phyloP scores from a whole-genome alignment of 1,139 yeast species.

The Yamadazyma diddensiae region DNA sequence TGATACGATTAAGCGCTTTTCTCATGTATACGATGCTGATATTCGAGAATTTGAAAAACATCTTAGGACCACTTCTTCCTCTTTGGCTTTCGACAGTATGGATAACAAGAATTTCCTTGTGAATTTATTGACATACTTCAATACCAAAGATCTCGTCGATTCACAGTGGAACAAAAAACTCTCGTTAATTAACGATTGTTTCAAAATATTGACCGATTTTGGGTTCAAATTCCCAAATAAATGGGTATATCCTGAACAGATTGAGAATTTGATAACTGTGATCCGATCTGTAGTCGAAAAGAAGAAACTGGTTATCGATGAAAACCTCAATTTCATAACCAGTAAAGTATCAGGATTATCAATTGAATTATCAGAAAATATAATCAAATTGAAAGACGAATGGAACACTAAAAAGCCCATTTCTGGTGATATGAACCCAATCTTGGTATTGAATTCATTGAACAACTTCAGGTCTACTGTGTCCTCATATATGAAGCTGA shows the following conservation, averaged over 20 bases:
- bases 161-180: slow-evolving; percentile 27
- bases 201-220: slow-evolving; percentile 30
- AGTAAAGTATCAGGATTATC: slow-evolving; percentile 44
- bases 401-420: slow-evolving; percentile 39
- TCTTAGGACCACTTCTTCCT: slow-evolving; percentile 2
- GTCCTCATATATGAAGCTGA: slow-evolving; percentile 18
- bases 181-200: slow-evolving; percentile 35
- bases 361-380: slow-evolving; percentile 32
- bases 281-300: slow-evolving; percentile 40
- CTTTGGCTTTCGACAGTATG: slow-evolving; percentile 12
- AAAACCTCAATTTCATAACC: slow-evolving; percentile 40
- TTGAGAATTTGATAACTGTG: slow-evolving; percentile 50
- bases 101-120: slow-evolving; percentile 10
- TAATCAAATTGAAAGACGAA: slow-evolving; percentile 21
- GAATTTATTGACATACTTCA: slow-evolving; percentile 11
- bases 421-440: slow-evolving; percentile 39
- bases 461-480: slow-evolving; percentile 35
- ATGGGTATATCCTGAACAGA: slow-evolving; percentile 66
- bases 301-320: slow-evolving; percentile 38
- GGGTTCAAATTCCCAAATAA: slow-evolving; percentile 41
- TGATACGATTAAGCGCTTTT: slow-evolving; percentile 42
- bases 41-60: slow-evolving; percentile 6
- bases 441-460: slow-evolving; percentile 49
- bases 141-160: slow-evolving; percentile 13
- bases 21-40: slow-evolving; percentile 16